Base-by-base conservation (phyloP, 176 grass and related monocot genomes). In the Tillandsia leiboldiana region DNA sequence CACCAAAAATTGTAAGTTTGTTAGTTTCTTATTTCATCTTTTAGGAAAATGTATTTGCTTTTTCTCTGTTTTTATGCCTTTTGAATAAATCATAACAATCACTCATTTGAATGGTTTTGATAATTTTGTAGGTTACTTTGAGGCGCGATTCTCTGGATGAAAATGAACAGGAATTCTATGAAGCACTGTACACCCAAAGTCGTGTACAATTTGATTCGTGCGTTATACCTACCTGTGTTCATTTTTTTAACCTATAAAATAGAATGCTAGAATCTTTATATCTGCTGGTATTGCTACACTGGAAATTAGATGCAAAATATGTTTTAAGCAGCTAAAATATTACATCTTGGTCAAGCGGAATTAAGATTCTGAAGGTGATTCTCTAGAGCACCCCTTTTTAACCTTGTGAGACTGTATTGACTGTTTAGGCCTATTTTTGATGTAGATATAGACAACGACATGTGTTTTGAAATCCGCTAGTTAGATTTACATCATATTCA, bases 141-240 rank as follows among this genome's bases (percentile, higher is more conserved):
- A 93, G 89, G 84, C 73, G 89, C 62, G 89, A 93, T 68, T 73
- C 79, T 12, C 79, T 99, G 65, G 94, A 99, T 83, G 85, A 68
- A 70, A 86, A 83, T 13, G 94, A 99, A 72, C 76, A 85, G 27
- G 89, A 93, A 71, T 99, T 99, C 69, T 99, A 99, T 80, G 94
- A 99, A 85, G 86, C 94, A 77, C 77, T 99, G 49, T 99, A 93
- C 75, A 99, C 89, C 68, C 89, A 99, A 75, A 93, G 94, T 22
- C 70, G 87, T 29, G 78, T 86, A 0, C 89, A 99, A 42, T 99
- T 99, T 87, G 89, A 93, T 83, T 85, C 89, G 94, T 99, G 80
- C 72, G 89, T 90, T 70, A 27, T 42, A 7, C 33, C 33, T 42
- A 42, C 33, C 11, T 53, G 27, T 72, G 65, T 2, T 48, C 68